Conservation (phyloP, 73 alveolate species). For the Tetrahymena thermophila region DNA sequence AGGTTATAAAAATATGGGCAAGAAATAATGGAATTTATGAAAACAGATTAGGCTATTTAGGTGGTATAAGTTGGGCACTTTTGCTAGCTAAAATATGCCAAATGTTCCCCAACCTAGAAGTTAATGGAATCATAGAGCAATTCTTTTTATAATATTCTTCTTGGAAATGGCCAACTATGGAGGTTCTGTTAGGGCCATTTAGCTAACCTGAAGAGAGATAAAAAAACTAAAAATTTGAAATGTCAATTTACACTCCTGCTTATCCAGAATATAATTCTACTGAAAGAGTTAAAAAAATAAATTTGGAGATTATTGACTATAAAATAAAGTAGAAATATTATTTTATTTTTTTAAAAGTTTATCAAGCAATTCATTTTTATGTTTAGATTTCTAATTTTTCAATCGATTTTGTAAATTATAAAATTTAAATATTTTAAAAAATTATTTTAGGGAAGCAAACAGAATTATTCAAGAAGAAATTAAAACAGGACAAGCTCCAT, state of each 20-base stretch:
- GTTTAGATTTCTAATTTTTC: too few species aligned
- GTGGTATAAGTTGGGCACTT: constrained; percentile 97
- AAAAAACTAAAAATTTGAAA: constrained; percentile 37
- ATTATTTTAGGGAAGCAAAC: not conserved
- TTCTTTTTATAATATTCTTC: constrained; percentile 71
- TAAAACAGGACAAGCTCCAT: not conserved
- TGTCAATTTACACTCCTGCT: constrained; percentile 95
- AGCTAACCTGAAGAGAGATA: constrained; percentile 27
- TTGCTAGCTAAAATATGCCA: constrained; percentile 85
- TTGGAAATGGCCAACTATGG: constrained; percentile 84
- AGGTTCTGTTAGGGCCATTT: not conserved
- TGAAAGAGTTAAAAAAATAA: constrained; percentile 49
- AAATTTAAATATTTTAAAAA: not conserved
- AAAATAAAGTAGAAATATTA: not conserved
- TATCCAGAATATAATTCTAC: constrained; percentile 92
- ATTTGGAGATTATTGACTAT: not conserved
- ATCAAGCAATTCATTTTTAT: not conserved
- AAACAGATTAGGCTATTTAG: constrained; percentile 91
- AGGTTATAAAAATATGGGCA: constrained; percentile 95
- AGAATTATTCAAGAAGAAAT: not conserved
- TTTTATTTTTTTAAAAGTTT: too few species aligned
- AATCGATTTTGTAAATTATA: not conserved
- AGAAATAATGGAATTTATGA: constrained; percentile 86
- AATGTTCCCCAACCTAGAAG: constrained; percentile 73
- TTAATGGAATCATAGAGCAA: constrained; percentile 66